Percentiles rank a stretch among this genome's conserved stretches.
phyloP scores from a whole-genome alignment of 768 basidiomycete species.

The Phylloporus sp. region DNA sequence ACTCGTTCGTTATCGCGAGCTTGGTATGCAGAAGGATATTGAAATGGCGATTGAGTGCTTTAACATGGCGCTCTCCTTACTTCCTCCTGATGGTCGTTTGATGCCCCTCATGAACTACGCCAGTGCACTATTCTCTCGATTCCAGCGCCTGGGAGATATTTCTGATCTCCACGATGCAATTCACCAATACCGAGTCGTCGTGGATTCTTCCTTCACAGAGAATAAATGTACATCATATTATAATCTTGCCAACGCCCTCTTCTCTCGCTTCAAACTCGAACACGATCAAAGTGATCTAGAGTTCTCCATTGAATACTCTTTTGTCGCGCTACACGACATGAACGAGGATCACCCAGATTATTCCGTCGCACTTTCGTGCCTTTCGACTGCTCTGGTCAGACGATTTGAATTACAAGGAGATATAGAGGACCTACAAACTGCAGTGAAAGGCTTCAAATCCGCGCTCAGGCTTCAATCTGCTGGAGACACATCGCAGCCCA shows the following conservation, averaged over 20 bases:
- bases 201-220: constrained; percentile 17
- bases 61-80: constrained; percentile 15
- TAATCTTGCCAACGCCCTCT: constrained; percentile 30
- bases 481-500: constrained; percentile 13
- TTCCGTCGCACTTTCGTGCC: constrained; percentile 16
- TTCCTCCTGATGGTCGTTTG: constrained; percentile 18
- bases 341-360: constrained; percentile 14
- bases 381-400: constrained; percentile 22
- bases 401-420: constrained; percentile 17
- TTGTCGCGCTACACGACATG: constrained; percentile 15
- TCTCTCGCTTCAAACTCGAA: constrained; percentile 26
- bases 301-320: constrained; percentile 21
- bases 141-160: constrained; percentile 17
- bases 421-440: constrained; percentile 25
- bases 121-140: constrained; percentile 27
- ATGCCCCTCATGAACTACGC: constrained; percentile 28
- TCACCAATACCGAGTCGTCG: constrained; percentile 18
- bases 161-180: constrained; percentile 24
- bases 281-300: constrained; percentile 19
- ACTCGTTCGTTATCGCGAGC: constrained; percentile 25
- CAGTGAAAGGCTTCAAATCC: constrained; percentile 22
- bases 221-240: constrained; percentile 20
- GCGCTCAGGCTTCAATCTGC: constrained; percentile 17
- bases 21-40: constrained; percentile 22
- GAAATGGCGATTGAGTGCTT: constrained; percentile 29